Percentiles rank a stretch among this genome's conserved stretches.
These are phyloP conservation scores for Hyaloperonospora arabidopsidis DNA, from an alignment of 352 stramenopile genomes.

Conservation along the genomic window DNA sequence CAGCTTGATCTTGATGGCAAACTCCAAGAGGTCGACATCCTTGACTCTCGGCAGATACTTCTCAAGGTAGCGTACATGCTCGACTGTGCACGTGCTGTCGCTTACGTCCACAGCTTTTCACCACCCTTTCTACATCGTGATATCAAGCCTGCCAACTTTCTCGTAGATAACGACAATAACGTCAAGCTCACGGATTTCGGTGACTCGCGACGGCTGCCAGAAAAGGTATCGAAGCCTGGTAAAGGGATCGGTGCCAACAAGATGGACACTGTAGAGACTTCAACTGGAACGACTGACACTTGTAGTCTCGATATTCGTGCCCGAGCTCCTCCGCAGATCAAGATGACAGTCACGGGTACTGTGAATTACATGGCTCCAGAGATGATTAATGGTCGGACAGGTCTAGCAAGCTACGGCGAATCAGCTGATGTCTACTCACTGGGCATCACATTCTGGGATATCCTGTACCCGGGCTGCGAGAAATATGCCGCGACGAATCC, in stretches of 20 bases:
- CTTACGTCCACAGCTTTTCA: constrained; percentile 60
- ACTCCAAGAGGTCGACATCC: not conserved
- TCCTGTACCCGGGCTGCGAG: constrained; percentile 38
- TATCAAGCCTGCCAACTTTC: constrained; percentile 60
- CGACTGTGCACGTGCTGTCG: constrained; percentile 45
- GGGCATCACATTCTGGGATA: constrained; percentile 69
- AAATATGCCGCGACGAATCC: constrained; percentile 44
- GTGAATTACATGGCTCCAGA: constrained; percentile 77
- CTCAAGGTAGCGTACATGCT: constrained; percentile 57
- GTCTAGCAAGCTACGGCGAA: constrained; percentile 48
- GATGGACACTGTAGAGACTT: constrained; percentile 7
- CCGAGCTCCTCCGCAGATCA: constrained; percentile 21
- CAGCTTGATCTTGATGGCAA: constrained; percentile 12
- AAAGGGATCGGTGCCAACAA: not conserved
- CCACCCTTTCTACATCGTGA: constrained; percentile 58
- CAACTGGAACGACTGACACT: constrained; percentile 10
- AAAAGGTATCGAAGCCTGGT: constrained; percentile 5
- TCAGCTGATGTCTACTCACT: constrained; percentile 67
- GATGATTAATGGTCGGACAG: constrained; percentile 46
- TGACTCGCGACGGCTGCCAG: constrained; percentile 43
- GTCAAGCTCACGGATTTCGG: constrained; percentile 69
- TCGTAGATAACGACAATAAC: constrained; percentile 40
- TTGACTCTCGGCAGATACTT: constrained; percentile 33
- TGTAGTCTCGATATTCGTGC: not conserved
- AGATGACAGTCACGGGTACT: constrained; percentile 64